phyloP scores from a whole-genome alignment of 2,329 filamentous ascomycete species.

The Coniosporium tulheliwenetii region DNA sequence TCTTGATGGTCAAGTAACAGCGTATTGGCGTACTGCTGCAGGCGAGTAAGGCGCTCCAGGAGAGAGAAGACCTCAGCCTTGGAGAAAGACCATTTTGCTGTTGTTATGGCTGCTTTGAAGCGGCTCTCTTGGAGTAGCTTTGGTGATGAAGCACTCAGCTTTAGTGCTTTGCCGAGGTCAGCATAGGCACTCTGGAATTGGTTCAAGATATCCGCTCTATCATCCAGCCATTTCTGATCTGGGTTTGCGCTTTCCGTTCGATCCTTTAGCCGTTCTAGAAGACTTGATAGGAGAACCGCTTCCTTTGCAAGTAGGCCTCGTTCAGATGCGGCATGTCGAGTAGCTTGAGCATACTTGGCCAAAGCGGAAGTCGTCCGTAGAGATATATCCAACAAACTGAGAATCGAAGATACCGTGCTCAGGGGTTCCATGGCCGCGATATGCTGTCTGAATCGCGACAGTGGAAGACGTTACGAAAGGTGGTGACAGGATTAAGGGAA shows the following conservation, averaged over 20 bases:
- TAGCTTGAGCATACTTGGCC: constrained; percentile 1
- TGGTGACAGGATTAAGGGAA: no score
- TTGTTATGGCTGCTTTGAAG: background rate
- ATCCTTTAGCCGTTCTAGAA: constrained; percentile 3
- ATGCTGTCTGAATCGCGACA: no score
- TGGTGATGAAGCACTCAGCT: constrained; percentile 1
- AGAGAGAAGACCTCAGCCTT: constrained; percentile 3
- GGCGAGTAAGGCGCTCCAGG: constrained; percentile 3
- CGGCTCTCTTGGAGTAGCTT: background rate
- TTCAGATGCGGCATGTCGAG: constrained; percentile 1
- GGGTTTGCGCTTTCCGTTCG: background rate
- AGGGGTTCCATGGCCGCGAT: constrained; percentile 2
- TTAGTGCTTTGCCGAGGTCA: constrained; percentile 6
- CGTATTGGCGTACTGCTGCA: constrained; percentile 2
- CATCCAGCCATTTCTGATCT: background rate
- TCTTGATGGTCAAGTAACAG: constrained; percentile 1
- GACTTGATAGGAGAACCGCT: background rate
- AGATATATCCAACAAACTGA: constrained; percentile 2
- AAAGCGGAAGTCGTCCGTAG: constrained; percentile 2
- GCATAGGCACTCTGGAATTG: constrained; percentile 3
- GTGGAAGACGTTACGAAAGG: no score
- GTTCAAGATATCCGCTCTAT: background rate
- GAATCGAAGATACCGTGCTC: background rate
- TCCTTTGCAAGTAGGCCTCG: constrained; percentile 2
- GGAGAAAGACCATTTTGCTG: constrained; percentile 3